Percentiles rank a stretch among this genome's conserved stretches.
phyloP scores from a whole-genome alignment of 805 yeast species.

The Starmera pachycereana region DNA sequence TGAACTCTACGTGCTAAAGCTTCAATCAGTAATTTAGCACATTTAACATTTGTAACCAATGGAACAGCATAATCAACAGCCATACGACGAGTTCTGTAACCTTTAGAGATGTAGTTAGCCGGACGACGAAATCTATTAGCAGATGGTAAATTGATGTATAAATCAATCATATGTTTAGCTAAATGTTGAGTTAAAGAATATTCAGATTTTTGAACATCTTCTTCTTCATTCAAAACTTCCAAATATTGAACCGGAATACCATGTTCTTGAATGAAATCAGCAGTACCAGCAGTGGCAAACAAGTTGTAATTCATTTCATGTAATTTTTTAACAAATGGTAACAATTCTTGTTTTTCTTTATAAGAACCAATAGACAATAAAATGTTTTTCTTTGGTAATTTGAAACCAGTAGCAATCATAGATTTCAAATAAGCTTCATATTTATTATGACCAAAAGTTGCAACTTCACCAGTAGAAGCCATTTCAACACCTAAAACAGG shows the following conservation, averaged over 20 bases:
- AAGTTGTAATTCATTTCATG: conserved; percentile 78
- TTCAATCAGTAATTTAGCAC: conserved; percentile 91
- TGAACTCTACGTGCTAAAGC: conserved; percentile 66
- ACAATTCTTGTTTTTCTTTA: conserved; percentile 89
- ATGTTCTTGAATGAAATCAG: conserved; percentile 95
- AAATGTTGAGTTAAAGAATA: conserved; percentile 93
- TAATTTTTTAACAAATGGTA: conserved; percentile 77
- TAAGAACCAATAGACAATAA: conserved; percentile 90
- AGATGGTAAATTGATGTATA: conserved; percentile 94
- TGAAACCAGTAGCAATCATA: conserved; percentile 89
- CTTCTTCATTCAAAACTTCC: conserved; percentile 69
- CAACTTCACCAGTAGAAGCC: conserved; percentile 99
- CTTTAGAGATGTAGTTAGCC: conserved; percentile 94
- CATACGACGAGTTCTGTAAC: conserved; percentile 98
- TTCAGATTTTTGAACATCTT: conserved; percentile 76
- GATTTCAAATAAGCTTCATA: conserved; percentile 97
- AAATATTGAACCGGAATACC: conserved; percentile 89
- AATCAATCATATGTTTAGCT: conserved; percentile 92
- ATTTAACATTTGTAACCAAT: conserved; percentile 91
- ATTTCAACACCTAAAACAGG: conserved; percentile 97
- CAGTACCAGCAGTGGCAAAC: conserved; percentile 98
- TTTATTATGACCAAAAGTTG: conserved; percentile 91
- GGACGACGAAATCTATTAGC: conserved; percentile 97
- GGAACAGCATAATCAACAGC: conserved; percentile 99
- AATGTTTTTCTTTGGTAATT: conserved; percentile 89